phyloP scores from a whole-genome alignment of 73 alveolate genomes.

The Paramecium tetraurelia region DNA sequence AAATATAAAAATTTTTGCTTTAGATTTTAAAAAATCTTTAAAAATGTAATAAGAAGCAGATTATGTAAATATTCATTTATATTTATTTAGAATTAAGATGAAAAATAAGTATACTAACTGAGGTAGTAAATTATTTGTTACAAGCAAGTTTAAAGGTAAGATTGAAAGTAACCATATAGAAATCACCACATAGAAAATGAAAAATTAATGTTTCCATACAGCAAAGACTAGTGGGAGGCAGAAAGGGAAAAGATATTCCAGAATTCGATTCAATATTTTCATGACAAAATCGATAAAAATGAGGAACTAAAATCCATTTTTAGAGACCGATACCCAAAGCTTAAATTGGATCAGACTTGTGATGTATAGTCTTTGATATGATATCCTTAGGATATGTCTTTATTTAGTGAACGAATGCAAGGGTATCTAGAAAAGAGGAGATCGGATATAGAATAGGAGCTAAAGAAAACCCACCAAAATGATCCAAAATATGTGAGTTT shows the following conservation, averaged over 20 bases:
- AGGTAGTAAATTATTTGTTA: slow-evolving; percentile 37
- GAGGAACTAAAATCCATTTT: slow-evolving; percentile 54
- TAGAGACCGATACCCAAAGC: slow-evolving; percentile 37
- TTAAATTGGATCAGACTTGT: slow-evolving; percentile 2
- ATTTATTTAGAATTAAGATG: slow-evolving; percentile 33
- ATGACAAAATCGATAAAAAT: slow-evolving; percentile 59
- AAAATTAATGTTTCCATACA: slow-evolving; percentile 41
- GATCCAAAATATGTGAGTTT: slow-evolving; percentile 30
- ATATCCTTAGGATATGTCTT: slow-evolving; percentile 1
- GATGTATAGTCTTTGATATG: background rate
- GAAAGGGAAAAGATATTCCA: slow-evolving; percentile 48
- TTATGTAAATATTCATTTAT: slow-evolving; percentile 46
- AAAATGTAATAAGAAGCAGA: slow-evolving; percentile 48
- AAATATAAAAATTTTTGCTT: background rate
- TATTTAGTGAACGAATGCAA: slow-evolving; percentile 27
- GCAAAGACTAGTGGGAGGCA: slow-evolving; percentile 45
- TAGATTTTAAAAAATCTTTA: slow-evolving; percentile 17
- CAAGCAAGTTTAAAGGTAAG: slow-evolving; percentile 50
- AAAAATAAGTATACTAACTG: slow-evolving; percentile 46
- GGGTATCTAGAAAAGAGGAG: slow-evolving; percentile 39
- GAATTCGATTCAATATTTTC: slow-evolving; percentile 42
- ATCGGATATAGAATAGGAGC: slow-evolving; percentile 2
- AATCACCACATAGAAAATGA: slow-evolving; percentile 53
- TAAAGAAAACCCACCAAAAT: background rate
- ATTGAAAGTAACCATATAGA: background rate